Conservation (phyloP, 768 basidiomycete genomes). For the Mycena galopus region DNA sequence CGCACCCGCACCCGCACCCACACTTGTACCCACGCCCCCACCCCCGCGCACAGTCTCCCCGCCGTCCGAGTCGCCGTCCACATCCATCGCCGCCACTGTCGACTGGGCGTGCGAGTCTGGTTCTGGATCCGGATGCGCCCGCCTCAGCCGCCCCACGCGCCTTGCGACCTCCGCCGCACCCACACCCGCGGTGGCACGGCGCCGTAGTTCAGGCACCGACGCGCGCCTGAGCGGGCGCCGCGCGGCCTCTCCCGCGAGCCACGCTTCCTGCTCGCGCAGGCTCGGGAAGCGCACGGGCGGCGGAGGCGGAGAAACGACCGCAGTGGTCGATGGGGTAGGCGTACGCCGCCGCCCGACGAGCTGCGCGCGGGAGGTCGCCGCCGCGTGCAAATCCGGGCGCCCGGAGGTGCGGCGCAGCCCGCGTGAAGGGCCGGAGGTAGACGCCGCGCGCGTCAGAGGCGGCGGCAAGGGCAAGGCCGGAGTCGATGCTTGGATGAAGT, state of each 20-base stretch:
- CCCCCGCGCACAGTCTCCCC: neutral
- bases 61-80: neutral
- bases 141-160: neutral
- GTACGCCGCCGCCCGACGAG: neutral
- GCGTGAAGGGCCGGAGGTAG: neutral
- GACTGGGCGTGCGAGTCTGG: neutral
- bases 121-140: neutral
- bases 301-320: neutral
- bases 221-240: neutral
- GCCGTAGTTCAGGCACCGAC: neutral
- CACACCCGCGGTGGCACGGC: neutral
- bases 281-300: slow-evolving; percentile 5
- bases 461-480: neutral
- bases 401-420: slow-evolving; percentile 9
- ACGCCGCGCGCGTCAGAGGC: no score
- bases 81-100: neutral
- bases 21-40: neutral
- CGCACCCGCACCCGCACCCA: neutral
- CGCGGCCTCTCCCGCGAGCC: slow-evolving; percentile 8
- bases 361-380: slow-evolving; percentile 8
- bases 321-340: neutral
- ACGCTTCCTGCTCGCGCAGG: slow-evolving; percentile 20
- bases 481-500: neutral
- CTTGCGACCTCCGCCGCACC: neutral
- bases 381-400: neutral